Base-by-base conservation (phyloP, 139 green algal genomes). In the Coelastrella sp. region DNA sequence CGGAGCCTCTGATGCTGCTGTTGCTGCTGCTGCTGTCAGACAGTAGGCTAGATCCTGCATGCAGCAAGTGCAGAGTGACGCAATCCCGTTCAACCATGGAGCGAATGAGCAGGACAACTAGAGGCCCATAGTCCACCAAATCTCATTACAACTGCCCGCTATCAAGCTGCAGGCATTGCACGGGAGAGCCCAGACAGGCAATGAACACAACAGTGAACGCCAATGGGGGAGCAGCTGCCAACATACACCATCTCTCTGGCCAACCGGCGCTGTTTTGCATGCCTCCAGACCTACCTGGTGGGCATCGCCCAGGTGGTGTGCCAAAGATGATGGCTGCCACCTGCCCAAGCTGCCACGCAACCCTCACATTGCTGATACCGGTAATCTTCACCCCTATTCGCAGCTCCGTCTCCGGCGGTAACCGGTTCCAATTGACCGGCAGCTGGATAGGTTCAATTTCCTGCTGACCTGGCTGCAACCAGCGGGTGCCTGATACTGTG, bases 371-470 rank as follows among this genome's bases (percentile, higher is more conserved):
- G 71, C 59, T 5, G n/a, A 56, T 65, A 3, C 66, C 68, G 57
- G 47, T 8, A 14, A 91, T 74, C 14, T 73, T 66, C n/a, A 91
- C 68, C 16, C 77, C 88, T 16, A 91, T 22, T 3, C 80, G 56
- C 76, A 87, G 71, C 80, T 91, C 88, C 16, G 88, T 71, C 23
- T 83, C 88, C 32, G 56, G 16, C 10, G 88, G 80, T 58, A 91
- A 32, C 11, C 87, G 22, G 61, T 17, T 19, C 78, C 88, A 88
- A 4, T 56, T 47, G 10, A 91, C 5, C 2, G 88, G 88, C 71
- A 91, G 65, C 66, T 73, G 13, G 3, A 90, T 7, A 2, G 86
- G 74, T 7, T 74, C 59, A n/a, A 90, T 3, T 22, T 59, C 5
- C 75, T 58, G 23, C 75, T 90, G 86, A 7, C 86, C 86, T n/a